A percentile compares a stretch with the other conserved stretches of the same genome.
These are phyloP conservation scores for Kwoniella sp. DNA, from an alignment of 768 basidiomycete species.

Conservation along the genomic window DNA sequence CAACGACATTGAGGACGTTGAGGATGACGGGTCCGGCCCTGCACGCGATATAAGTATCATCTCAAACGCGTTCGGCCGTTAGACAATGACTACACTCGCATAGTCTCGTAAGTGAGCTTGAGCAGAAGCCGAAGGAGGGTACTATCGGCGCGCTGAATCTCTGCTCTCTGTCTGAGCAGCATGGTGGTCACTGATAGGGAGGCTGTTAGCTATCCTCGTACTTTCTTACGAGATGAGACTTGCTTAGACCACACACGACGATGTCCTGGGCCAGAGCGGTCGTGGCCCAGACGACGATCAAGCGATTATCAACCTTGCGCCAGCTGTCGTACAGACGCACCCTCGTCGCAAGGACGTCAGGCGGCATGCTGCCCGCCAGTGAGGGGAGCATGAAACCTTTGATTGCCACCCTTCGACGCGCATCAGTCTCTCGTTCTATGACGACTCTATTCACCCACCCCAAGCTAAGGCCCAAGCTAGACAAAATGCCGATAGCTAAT, in stretches of 20 bases:
- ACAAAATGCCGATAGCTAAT: constrained; percentile 9
- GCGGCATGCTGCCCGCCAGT: background rate
- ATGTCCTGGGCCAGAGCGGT: constrained; percentile 11
- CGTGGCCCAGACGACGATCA: constrained; percentile 12
- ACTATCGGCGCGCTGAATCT: constrained; percentile 2
- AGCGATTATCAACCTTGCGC: constrained; percentile 7
- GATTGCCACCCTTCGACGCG: constrained; percentile 4
- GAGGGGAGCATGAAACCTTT: constrained; percentile 15
- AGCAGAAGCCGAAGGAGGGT: constrained; percentile 3
- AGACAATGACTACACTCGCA: constrained; percentile 1
- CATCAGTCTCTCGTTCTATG: too few relatives aligned
- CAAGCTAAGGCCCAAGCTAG: constrained; percentile 13
- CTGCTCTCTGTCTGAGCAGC: constrained; percentile 9
- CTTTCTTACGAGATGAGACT: too few relatives aligned
- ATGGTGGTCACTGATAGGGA: constrained; percentile 17
- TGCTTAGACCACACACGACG: constrained; percentile 7
- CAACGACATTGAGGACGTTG: constrained; percentile 7
- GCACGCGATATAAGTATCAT: too few relatives aligned
- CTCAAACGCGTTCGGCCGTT: background rate
- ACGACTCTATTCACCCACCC: constrained; percentile 13
- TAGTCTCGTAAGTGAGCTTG: constrained; percentile 12
- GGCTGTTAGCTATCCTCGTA: background rate
- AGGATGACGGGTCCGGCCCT: constrained; percentile 13
- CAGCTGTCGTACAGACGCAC: constrained; percentile 6
- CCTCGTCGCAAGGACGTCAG: background rate